These are phyloP conservation scores for Didymella keratinophila DNA, from an alignment of 2,329 filamentous ascomycete species.

Conservation along the genomic window DNA sequence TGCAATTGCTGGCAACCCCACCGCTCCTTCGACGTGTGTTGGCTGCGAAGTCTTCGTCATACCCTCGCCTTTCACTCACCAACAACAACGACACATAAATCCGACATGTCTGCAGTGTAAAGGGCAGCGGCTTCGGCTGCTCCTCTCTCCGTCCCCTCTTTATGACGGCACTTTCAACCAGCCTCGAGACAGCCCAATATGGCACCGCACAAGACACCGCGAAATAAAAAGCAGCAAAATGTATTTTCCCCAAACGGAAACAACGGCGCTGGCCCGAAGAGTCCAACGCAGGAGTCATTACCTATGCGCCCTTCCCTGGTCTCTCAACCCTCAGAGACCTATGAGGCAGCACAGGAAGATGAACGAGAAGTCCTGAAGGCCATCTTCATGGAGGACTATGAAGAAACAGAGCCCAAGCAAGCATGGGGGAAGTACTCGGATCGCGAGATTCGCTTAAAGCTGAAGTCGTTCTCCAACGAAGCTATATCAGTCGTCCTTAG, in stretches of 20 bases:
- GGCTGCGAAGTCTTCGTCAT: slow-evolving; percentile 37
- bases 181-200: slow-evolving; percentile 52
- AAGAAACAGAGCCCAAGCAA: slow-evolving; percentile 72
- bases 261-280: slow-evolving; percentile 31
- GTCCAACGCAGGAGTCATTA: slow-evolving; percentile 39
- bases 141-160: slow-evolving; percentile 47
- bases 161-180: slow-evolving; percentile 44
- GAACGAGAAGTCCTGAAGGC: slow-evolving; percentile 86
- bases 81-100: slow-evolving; percentile 22
- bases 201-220: slow-evolving; percentile 57
- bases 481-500: slow-evolving; percentile 75
- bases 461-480: slow-evolving; percentile 76
- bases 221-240: slow-evolving; percentile 50
- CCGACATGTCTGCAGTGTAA: slow-evolving; percentile 52
- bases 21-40: slow-evolving; percentile 34
- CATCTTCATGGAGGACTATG: slow-evolving; percentile 90
- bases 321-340: slow-evolving; percentile 62
- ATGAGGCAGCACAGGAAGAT: slow-evolving; percentile 85
- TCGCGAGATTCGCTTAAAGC: slow-evolving; percentile 79
- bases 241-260: slow-evolving; percentile 42
- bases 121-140: slow-evolving; percentile 59
- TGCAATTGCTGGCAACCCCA: slow-evolving; percentile 31
- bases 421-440: slow-evolving; percentile 91
- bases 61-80: slow-evolving; percentile 23
- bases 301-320: slow-evolving; percentile 43